Evolutionary conservation across 2,329 filamentous ascomycete genomes (phyloP).

Genomic region (Waltergamsia citrina): DNA sequence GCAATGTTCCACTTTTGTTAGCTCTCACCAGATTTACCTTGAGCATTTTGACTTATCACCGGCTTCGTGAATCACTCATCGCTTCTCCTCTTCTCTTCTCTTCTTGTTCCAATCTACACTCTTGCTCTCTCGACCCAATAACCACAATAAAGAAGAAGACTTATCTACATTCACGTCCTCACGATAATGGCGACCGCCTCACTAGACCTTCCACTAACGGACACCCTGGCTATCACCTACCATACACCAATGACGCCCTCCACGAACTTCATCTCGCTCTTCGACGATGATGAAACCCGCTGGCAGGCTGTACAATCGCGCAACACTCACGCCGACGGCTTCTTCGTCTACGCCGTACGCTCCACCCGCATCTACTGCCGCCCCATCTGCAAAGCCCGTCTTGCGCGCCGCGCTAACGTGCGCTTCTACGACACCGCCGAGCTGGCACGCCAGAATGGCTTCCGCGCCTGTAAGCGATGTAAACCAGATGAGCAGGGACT

Average conservation of each 20-base stretch:
- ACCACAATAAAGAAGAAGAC: too few relatives aligned
- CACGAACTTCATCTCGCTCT: conserved; percentile 7
- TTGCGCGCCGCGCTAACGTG: conserved; percentile 52
- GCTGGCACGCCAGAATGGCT: conserved; percentile 37
- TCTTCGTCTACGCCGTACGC: conserved; percentile 32
- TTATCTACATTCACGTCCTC: too few relatives aligned
- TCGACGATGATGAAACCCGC: conserved; percentile 18
- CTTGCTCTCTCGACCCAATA: too few relatives aligned
- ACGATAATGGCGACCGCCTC: too few relatives aligned
- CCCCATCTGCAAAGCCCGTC: conserved; percentile 49
- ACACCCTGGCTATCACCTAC: too few relatives aligned
- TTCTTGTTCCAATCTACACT: too few relatives aligned
- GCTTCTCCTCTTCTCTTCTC: too few relatives aligned
- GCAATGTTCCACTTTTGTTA: background rate
- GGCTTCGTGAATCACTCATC: too few relatives aligned
- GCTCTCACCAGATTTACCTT: too few relatives aligned
- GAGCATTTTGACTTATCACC: too few relatives aligned
- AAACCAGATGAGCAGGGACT: conserved; percentile 27
- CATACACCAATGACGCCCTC: too few relatives aligned
- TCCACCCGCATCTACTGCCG: conserved; percentile 48
- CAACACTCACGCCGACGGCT: conserved; percentile 23
- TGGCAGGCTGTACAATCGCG: conserved; percentile 25
- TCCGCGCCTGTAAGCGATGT: conserved; percentile 49
- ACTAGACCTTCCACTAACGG: too few relatives aligned
- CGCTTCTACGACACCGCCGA: conserved; percentile 36